phyloP scores from a whole-genome alignment of 495 filamentous ascomycete species.

The Lasiosphaeriaceae sp. region DNA sequence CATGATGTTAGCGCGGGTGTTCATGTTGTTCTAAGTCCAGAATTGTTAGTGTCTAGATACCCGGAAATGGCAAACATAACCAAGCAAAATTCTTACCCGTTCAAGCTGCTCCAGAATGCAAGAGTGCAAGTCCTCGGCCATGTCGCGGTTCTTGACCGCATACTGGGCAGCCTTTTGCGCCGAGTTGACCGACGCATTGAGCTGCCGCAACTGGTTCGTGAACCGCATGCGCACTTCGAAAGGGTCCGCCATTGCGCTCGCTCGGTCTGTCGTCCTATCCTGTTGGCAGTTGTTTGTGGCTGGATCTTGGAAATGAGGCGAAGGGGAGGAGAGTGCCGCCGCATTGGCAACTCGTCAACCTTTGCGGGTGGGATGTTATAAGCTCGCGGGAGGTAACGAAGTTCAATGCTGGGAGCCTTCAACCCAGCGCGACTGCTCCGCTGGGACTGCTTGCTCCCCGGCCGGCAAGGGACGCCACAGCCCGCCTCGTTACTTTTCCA shows the following conservation, averaged over 20 bases:
- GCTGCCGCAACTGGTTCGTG: slow-evolving; percentile 76
- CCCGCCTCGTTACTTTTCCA: too few relatives aligned
- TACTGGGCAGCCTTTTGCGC: slow-evolving; percentile 91
- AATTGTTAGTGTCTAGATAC: slow-evolving; percentile 3
- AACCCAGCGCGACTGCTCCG: too few relatives aligned
- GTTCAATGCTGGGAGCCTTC: too few relatives aligned
- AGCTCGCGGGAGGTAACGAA: too few relatives aligned
- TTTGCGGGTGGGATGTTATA: too few relatives aligned
- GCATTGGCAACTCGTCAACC: too few relatives aligned
- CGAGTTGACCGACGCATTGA: slow-evolving; percentile 84
- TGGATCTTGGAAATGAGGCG: too few relatives aligned
- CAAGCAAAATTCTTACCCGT: slow-evolving; percentile 48
- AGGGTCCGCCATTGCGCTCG: slow-evolving; percentile 71
- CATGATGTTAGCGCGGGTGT: slow-evolving; percentile 97
- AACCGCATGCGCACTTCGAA: slow-evolving; percentile 99
- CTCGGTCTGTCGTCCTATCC: background rate
- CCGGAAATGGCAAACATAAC: too few relatives aligned
- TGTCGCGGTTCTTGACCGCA: slow-evolving; percentile 85
- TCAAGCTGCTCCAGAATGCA: slow-evolving; percentile 97
- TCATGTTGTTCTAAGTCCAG: slow-evolving; percentile 73
- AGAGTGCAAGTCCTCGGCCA: slow-evolving; percentile 94
- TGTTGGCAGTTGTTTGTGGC: background rate
- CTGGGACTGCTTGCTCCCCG: too few relatives aligned
- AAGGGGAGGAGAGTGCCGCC: too few relatives aligned
- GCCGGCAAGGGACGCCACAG: too few relatives aligned